Evolutionary conservation across 139 green algal species (phyloP).

Genomic region (Ulvella scutata): DNA sequence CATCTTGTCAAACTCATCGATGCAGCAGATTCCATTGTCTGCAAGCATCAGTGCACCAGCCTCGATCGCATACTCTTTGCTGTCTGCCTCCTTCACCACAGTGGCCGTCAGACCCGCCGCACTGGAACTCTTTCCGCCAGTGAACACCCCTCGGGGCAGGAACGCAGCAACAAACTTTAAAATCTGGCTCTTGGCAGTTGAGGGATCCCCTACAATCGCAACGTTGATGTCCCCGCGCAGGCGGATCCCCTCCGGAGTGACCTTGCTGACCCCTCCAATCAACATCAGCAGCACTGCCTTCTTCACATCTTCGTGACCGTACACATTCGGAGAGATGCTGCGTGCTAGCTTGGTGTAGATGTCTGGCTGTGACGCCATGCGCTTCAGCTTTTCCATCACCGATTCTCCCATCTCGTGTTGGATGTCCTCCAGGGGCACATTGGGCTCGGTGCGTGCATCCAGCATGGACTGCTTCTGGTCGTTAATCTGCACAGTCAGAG

Average conservation of each 20-base stretch:
- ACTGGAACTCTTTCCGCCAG: conserved; percentile 85
- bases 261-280: conserved; percentile 80
- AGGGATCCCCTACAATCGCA: conserved; percentile 91
- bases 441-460: conserved; percentile 60
- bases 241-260: conserved; percentile 68
- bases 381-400: conserved; percentile 25
- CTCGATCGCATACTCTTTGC: conserved; percentile 93
- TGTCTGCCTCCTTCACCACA: conserved; percentile 85
- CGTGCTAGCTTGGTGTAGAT: conserved; percentile 52
- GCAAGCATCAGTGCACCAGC: conserved; percentile 96
- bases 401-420: neutral
- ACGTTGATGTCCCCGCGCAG: conserved; percentile 98
- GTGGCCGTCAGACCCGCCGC: conserved; percentile 91
- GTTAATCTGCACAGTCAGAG: conserved; percentile 14
- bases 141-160: conserved; percentile 88
- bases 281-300: conserved; percentile 85
- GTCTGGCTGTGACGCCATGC: conserved; percentile 31
- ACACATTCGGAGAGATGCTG: conserved; percentile 72
- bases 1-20: conserved; percentile 97
- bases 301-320: conserved; percentile 72
- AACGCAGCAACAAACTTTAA: conserved; percentile 82
- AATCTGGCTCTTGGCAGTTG: conserved; percentile 85
- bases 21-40: conserved; percentile 93
- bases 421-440: conserved; percentile 37
- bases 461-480: conserved; percentile 42